Percentiles rank a stretch among this genome's conserved stretches.
phyloP scores from a whole-genome alignment of 768 basidiomycete genomes.

The Tylopilus plumbeoviolaceoides region DNA sequence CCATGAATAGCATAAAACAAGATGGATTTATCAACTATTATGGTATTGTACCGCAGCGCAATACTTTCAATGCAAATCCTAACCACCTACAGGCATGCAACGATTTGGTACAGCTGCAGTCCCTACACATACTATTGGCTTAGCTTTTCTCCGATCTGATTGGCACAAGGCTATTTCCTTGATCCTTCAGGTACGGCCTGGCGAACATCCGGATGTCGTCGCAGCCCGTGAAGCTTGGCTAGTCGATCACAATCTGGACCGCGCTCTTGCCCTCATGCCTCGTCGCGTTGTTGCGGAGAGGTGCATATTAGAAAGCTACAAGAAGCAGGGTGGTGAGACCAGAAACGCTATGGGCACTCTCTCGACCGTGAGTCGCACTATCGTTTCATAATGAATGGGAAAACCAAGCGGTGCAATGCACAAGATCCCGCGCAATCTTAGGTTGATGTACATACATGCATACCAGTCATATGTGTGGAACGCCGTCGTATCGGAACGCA shows the following conservation, averaged over 20 bases:
- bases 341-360: slow-evolving; percentile 86
- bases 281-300: slow-evolving; percentile 91
- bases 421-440: slow-evolving; percentile 94
- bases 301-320: slow-evolving; percentile 85
- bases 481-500: slow-evolving; percentile 90
- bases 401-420: slow-evolving; percentile 2
- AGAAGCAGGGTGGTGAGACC: slow-evolving; percentile 72
- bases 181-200: slow-evolving; percentile 77
- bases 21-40: slow-evolving; percentile 98
- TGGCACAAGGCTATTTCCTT: slow-evolving; percentile 86
- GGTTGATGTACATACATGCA: slow-evolving; percentile 97
- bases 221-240: slow-evolving; percentile 85
- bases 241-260: slow-evolving; percentile 74
- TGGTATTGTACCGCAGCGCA: slow-evolving; percentile 42
- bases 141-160: slow-evolving; percentile 83
- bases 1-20: slow-evolving; percentile 71
- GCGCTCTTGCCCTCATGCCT: slow-evolving; percentile 83
- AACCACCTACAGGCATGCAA: slow-evolving; percentile 78
- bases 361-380: slow-evolving; percentile 55
- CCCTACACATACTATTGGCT: slow-evolving; percentile 91
- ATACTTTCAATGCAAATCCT: not conserved
- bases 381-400: not conserved
- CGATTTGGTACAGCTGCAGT: slow-evolving; percentile 96
- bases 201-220: slow-evolving; percentile 90
- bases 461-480: slow-evolving; percentile 99